phyloP scores from a whole-genome alignment of 1,284 basidiomycete species.

The Porogramme epimiltina region DNA sequence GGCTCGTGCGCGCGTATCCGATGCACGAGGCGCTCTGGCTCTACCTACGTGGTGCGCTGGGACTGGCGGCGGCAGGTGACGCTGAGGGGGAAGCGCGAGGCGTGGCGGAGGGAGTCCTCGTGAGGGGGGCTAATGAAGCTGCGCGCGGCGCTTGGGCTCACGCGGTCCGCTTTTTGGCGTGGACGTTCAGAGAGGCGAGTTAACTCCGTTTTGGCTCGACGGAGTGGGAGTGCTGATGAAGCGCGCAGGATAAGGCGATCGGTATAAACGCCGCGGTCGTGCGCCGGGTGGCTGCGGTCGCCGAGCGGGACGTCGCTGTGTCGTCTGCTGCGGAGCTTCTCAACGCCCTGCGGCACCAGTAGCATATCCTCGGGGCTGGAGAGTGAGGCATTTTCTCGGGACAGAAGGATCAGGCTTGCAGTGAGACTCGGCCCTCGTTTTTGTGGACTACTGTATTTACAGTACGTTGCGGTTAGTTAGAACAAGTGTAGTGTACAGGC shows the following conservation, averaged over 20 bases:
- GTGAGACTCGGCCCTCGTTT: too few species aligned
- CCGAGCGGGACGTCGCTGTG: background rate
- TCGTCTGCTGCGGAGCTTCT: background rate
- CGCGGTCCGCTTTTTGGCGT: constrained; percentile 9
- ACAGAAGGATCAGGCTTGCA: too few species aligned
- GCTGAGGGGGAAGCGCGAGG: background rate
- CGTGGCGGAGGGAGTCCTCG: constrained; percentile 3
- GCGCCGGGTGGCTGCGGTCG: background rate
- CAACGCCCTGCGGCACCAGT: too few species aligned
- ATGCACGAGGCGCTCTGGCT: constrained; percentile 64
- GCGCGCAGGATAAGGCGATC: background rate
- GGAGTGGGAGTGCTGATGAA: too few species aligned
- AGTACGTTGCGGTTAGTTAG: background rate
- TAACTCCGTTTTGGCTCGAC: background rate
- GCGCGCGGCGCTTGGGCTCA: background rate
- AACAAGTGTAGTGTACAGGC: background rate
- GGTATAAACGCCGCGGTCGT: background rate
- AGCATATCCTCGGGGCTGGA: too few species aligned
- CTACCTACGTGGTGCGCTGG: constrained; percentile 45
- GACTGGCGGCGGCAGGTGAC: background rate
- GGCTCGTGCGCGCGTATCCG: constrained; percentile 50
- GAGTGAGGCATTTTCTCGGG: too few species aligned
- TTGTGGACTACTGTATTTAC: background rate
- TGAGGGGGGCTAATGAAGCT: background rate
- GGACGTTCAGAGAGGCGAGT: constrained; percentile 14